A percentile compares a stretch with the other conserved stretches of the same genome.
Evolutionary conservation across 768 basidiomycete species (phyloP).

Genomic region (Scleroderma bovista): DNA sequence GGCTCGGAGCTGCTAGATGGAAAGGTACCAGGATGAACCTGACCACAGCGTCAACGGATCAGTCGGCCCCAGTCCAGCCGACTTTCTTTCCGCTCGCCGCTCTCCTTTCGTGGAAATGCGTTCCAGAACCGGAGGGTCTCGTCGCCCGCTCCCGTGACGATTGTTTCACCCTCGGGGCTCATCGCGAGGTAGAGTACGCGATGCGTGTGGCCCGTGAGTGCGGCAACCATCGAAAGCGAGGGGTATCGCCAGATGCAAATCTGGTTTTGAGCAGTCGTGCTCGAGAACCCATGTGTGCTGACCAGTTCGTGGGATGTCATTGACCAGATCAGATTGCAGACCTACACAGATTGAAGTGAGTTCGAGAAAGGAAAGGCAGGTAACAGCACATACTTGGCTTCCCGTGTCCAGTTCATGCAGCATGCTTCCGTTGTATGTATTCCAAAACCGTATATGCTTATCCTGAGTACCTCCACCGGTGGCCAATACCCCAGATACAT

Average conservation of each 20-base stretch:
- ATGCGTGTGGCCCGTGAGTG: slow-evolving; percentile 89
- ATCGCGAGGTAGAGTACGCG: slow-evolving; percentile 96
- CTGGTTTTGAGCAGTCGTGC: slow-evolving; percentile 91
- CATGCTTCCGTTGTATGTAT: slow-evolving; percentile 80
- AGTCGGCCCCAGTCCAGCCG: slow-evolving; percentile 43
- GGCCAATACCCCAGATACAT: slow-evolving; percentile 83
- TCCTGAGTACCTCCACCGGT: slow-evolving; percentile 99
- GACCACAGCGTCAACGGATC: slow-evolving; percentile 37
- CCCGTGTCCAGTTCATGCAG: slow-evolving; percentile 90
- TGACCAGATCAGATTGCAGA: slow-evolving; percentile 97
- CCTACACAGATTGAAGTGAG: slow-evolving; percentile 41
- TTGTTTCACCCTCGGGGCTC: slow-evolving; percentile 96
- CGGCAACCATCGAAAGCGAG: slow-evolving; percentile 88
- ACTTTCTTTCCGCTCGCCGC: slow-evolving; percentile 33
- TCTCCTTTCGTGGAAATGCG: slow-evolving; percentile 80
- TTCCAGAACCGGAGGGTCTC: slow-evolving; percentile 98
- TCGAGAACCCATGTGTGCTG: slow-evolving; percentile 95
- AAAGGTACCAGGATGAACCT: background rate
- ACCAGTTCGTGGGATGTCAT: slow-evolving; percentile 94
- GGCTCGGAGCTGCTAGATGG: background rate
- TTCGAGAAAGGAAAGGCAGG: background rate
- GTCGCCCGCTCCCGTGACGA: slow-evolving; percentile 96
- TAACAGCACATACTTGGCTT: slow-evolving; percentile 63
- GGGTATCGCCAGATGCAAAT: slow-evolving; percentile 97
- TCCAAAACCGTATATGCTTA: slow-evolving; percentile 98